Base-by-base conservation (phyloP, 768 basidiomycete genomes). In the Pilatotrama ljubarskyi region DNA sequence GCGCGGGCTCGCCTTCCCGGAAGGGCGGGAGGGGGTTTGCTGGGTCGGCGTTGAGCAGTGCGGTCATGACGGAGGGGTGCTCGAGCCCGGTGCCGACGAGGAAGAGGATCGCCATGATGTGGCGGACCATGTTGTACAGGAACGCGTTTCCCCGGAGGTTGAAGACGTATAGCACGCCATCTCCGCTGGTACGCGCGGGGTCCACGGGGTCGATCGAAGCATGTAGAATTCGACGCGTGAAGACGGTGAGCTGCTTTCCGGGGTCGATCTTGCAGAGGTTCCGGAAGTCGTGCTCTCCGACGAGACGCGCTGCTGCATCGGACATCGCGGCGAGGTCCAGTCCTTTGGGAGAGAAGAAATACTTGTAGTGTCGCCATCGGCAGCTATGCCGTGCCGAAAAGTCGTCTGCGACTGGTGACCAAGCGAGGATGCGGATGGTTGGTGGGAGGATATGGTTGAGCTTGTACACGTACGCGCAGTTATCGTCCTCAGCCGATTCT, bases 211-310 rank as follows among this genome's bases (percentile, higher is more conserved):
- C 75, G 46, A 95, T 84, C 26, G 83, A 81, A 0, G 92, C 93
- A 17, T 77, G 78, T 38, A 85, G 64, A 52, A 98, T 86, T 20
- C 78, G 78, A 32, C 96, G 80, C 22, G 71, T 77, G 74, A 95
- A 96, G 58, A 83, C 81, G 22, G 87, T 86, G 62, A 98, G 88
- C 74, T 98, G 95, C 73, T 98, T 98, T 35, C 85, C 81, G 0
- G 93, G 83, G 70, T 98, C 96, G 20, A 98, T 75, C 71, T 95
- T 98, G 79, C 93, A 97, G 35, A 98, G 80, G 69, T 98, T 98
- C 15, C 95, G 85, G 69, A 97, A 98, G 75, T 98, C 96, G 76
- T 98, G 95, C 62, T 90, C 85, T 36, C 96, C 96, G 26, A 93
- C 73, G 48, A 99, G 79, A 6, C 81, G 76, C 2, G 75, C 63